These are phyloP conservation scores for Fagopyrum tataricum DNA, from an alignment of 148 eudicot species.

Conservation along the genomic window DNA sequence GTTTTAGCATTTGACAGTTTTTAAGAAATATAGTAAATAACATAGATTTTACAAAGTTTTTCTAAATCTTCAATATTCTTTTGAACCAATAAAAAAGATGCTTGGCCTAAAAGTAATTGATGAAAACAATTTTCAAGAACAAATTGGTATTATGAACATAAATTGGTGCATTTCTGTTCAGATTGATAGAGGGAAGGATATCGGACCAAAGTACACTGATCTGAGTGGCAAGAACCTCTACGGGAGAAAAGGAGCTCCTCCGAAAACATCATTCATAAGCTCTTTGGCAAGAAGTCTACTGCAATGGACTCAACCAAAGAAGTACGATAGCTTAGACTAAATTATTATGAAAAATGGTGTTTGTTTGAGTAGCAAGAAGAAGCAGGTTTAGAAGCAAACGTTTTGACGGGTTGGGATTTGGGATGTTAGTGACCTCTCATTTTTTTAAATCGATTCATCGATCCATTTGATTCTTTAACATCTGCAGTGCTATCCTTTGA, in stretches of 20 bases:
- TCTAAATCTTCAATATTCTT: no score
- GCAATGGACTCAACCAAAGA: conserved; percentile 87
- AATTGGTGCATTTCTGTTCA: conserved; percentile 13
- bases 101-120: no score
- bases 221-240: conserved; percentile 79
- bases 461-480: conserved; percentile 33
- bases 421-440: not conserved
- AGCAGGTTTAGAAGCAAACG: conserved; percentile 9
- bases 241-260: conserved; percentile 58
- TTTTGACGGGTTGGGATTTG: conserved; percentile 15
- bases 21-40: no score
- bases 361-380: not conserved
- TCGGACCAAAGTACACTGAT: conserved; percentile 81
- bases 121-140: no score
- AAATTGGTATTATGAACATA: not conserved
- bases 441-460: conserved; percentile 20
- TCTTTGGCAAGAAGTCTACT: conserved; percentile 57
- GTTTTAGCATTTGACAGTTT: no score
- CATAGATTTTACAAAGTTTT: no score
- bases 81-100: no score
- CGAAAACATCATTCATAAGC: conserved; percentile 46
- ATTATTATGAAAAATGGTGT: not conserved
- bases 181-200: conserved; percentile 85
- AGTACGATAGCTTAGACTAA: conserved; percentile 42
- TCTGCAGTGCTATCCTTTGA: conserved; percentile 5